Evolutionary conservation across 441 rosid species (phyloP), one percentile per base, ranked within the genome.

Genomic region (Capsella rubella): DNA sequence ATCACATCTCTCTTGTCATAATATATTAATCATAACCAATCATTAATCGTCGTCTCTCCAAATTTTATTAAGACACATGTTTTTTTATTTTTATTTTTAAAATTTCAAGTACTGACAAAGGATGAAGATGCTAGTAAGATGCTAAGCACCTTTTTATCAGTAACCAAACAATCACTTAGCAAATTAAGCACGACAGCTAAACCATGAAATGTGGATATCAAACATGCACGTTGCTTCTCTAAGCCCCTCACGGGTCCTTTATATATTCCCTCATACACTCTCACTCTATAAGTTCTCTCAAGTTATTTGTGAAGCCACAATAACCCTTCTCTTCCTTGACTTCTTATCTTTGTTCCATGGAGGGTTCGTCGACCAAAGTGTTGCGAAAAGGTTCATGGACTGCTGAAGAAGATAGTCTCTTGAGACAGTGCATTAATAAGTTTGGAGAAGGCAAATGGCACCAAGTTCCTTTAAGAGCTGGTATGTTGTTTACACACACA

Each of bases 401-500:
- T 21, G 73, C 57, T 32, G 81, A 77, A 56, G 89, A 84, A 78
- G 87, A 84, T 34, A 34, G 11, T 47, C 74, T 82, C 51, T 81
- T 86, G 12, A 71, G 79, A 45, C 68, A 73, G 8, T 82, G 87
- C 74, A 50, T 84, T 7, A 64, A 71, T n/a, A 72, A 45, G 43
- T 79, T 77, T 53, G 88, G 86, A 6, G 87, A 86, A 80, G 88
- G 84, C 34, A 83, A 78, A 67, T 87, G 92, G 92, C 88, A 83
- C 55, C 75, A 39, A 69, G 79, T 87, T 53, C 89, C 88, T 46
- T 25, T 18, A 8, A 79, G 72, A 73, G 82, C 87, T 56, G 89
- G 92, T 85, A 49, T 37, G 45, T 58, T 55, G 3, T 35, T 10
- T 6, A 15, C 16, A 45, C 8, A 45, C 11, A 46, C 25, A 31